A percentile compares a stretch with the other conserved stretches of the same genome.
Conservation (phyloP, 2,329 filamentous ascomycete genomes). For the Apiospora malaysiana region DNA sequence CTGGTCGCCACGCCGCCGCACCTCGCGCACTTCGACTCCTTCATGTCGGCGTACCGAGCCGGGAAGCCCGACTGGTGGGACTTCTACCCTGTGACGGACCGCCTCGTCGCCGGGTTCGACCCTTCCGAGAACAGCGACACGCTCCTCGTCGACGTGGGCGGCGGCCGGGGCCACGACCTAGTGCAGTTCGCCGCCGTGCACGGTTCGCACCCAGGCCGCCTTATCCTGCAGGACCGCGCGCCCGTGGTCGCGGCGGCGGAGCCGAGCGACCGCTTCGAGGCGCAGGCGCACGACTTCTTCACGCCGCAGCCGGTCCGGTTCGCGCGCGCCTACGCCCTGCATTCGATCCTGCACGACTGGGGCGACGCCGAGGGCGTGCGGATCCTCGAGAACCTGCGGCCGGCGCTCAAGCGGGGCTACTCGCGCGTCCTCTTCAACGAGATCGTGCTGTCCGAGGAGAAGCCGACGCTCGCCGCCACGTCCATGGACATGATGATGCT, state of each 20-base stretch:
- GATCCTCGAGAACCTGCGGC: constrained; percentile 36
- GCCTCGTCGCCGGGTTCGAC: constrained; percentile 21
- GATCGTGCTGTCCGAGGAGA: constrained; percentile 38
- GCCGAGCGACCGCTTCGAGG: constrained; percentile 36
- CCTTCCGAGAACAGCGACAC: constrained; percentile 17
- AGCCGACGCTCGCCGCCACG: constrained; percentile 32
- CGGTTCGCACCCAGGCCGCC: constrained; percentile 29
- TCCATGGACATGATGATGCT: constrained; percentile 37
- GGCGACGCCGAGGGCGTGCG: constrained; percentile 28
- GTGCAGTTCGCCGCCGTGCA: constrained; percentile 5
- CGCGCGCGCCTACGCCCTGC: constrained; percentile 39
- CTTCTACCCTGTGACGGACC: not conserved
- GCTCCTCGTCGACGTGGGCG: constrained; percentile 32
- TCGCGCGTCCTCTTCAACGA: constrained; percentile 47
- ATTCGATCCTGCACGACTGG: constrained; percentile 43
- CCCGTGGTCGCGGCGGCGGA: constrained; percentile 48
- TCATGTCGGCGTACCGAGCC: constrained; percentile 18
- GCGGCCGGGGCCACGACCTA: constrained; percentile 24
- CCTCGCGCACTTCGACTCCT: constrained; percentile 24
- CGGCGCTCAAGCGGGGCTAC: constrained; percentile 41
- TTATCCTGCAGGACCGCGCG: constrained; percentile 44
- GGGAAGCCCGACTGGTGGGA: constrained; percentile 18
- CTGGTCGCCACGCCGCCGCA: constrained; percentile 9
- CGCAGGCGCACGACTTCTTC: constrained; percentile 47
- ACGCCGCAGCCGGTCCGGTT: constrained; percentile 46